These are phyloP conservation scores for Amylocarpus encephaloides DNA, from an alignment of 2,329 filamentous ascomycete genomes.

Conservation along the genomic window DNA sequence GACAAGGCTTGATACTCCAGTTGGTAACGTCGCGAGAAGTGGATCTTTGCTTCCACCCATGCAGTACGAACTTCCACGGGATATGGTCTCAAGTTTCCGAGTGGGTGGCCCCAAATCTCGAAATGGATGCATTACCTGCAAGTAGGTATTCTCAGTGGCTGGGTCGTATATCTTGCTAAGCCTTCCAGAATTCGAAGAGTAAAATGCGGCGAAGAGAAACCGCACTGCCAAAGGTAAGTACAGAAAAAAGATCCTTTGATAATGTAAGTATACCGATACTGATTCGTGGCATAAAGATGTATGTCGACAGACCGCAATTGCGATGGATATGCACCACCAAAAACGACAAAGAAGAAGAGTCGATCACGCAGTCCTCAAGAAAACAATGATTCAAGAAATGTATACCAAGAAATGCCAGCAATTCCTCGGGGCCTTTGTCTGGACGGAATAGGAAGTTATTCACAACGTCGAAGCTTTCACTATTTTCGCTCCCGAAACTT, in stretches of 20 bases:
- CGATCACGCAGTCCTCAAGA: too few species aligned
- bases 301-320: conserved; percentile 14
- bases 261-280: neutral
- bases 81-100: conserved; percentile 7
- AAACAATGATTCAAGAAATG: neutral
- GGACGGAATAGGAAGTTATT: conserved; percentile 5
- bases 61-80: conserved; percentile 1
- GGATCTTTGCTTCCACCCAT: neutral
- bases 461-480: conserved; percentile 18
- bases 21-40: neutral
- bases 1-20: too few species aligned
- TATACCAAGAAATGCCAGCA: neutral
- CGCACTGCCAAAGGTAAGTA: conserved; percentile 10
- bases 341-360: neutral
- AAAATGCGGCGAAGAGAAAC: conserved; percentile 21
- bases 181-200: conserved; percentile 14
- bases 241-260: too few species aligned
- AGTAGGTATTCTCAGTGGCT: conserved; percentile 3
- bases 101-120: neutral
- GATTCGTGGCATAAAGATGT: neutral
- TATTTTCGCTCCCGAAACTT: conserved; percentile 17
- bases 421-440: neutral
- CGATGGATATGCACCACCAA: conserved; percentile 14
- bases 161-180: neutral
- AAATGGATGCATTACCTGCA: conserved; percentile 12